phyloP scores from a whole-genome alignment of 2,329 filamentous ascomycete species.

The Coniochaeta ligniaria region DNA sequence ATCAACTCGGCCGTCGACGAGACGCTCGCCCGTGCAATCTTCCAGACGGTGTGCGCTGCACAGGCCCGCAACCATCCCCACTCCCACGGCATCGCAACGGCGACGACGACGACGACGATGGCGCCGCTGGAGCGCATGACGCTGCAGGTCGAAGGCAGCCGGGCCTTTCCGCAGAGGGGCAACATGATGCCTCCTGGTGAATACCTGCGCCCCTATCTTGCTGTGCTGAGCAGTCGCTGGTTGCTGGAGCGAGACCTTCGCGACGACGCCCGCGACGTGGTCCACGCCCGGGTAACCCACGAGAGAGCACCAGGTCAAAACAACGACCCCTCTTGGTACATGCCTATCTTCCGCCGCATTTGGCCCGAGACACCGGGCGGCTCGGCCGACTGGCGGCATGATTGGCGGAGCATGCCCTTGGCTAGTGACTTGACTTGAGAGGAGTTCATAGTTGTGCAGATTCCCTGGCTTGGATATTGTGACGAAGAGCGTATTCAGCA shows the following conservation, averaged over 20 bases:
- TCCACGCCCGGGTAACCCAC: background rate
- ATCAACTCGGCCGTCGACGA: constrained; percentile 6
- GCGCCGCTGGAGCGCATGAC: too few relatives aligned
- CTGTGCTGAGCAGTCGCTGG: background rate
- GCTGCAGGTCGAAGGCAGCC: background rate
- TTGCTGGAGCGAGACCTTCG: background rate
- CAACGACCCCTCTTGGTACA: too few relatives aligned
- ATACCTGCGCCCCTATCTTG: background rate
- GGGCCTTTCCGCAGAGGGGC: background rate
- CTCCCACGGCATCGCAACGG: background rate
- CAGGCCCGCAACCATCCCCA: background rate
- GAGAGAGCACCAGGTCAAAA: too few relatives aligned
- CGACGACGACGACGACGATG: background rate
- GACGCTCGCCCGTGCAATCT: constrained; percentile 5
- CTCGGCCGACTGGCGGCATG: too few relatives aligned
- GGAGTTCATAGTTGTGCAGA: too few relatives aligned
- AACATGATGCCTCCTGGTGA: background rate
- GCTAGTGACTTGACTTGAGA: too few relatives aligned
- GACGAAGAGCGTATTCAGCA: too few relatives aligned
- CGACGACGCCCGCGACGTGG: background rate
- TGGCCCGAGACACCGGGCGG: too few relatives aligned
- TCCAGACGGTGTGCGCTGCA: background rate
- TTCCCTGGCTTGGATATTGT: too few relatives aligned
- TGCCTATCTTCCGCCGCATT: too few relatives aligned
- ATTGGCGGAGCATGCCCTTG: too few relatives aligned